Percentiles rank a stretch among this genome's conserved stretches.
These are phyloP conservation scores for Colletotrichum tropicicola DNA, from an alignment of 2,329 filamentous ascomycete genomes.

Conservation along the genomic window DNA sequence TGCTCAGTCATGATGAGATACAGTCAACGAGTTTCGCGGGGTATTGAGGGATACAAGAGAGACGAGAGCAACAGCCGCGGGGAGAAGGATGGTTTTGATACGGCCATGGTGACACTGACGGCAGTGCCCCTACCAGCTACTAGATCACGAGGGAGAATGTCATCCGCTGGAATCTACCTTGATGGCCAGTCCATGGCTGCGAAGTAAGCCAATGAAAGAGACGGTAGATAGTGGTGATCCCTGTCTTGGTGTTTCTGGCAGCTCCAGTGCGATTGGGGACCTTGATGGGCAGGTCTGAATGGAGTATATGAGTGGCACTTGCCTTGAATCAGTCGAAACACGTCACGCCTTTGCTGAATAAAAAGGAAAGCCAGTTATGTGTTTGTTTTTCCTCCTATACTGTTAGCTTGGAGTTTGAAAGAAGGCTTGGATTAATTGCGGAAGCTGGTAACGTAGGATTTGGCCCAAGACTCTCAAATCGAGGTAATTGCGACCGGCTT, in stretches of 20 bases:
- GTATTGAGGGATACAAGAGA: background rate
- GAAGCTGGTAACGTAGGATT: too few relatives aligned
- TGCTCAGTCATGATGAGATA: constrained; percentile 13
- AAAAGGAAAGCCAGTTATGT: background rate
- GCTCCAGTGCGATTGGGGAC: constrained; percentile 16
- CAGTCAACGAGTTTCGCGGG: background rate
- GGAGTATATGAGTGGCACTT: background rate
- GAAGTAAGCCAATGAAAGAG: constrained; percentile 9
- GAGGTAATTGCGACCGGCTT: too few relatives aligned
- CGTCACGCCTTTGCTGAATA: background rate
- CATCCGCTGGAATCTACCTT: constrained; percentile 12
- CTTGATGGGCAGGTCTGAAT: constrained; percentile 21
- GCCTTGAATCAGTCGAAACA: constrained; percentile 1
- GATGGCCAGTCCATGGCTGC: constrained; percentile 8
- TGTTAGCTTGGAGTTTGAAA: background rate
- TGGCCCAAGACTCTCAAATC: too few relatives aligned
- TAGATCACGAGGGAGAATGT: background rate
- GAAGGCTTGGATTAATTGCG: too few relatives aligned
- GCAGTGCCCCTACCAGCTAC: background rate
- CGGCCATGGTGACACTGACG: background rate
- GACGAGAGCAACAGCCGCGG: background rate
- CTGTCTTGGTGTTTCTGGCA: constrained; percentile 21
- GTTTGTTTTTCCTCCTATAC: background rate
- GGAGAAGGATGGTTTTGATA: constrained; percentile 11
- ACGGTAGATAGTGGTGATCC: background rate